Base-by-base conservation (phyloP, 2,329 filamentous ascomycete genomes). In the Talaromyces atroroseus region DNA sequence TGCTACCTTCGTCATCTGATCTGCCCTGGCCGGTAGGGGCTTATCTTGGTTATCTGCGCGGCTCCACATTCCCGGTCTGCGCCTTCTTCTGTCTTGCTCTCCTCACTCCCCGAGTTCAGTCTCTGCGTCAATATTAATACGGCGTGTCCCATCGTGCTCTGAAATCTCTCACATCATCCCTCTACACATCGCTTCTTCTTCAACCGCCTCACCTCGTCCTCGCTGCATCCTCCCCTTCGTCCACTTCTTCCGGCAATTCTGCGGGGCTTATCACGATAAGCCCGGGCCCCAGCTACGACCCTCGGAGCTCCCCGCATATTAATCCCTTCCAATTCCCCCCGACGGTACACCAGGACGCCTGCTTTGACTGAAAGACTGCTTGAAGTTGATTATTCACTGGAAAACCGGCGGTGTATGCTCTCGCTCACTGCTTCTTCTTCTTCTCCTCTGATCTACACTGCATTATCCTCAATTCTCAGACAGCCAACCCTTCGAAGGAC, bases 181-280 rank as follows among this genome's bases (percentile, higher is more conserved):
- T 52, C 42, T 48, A 23, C 48, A 26, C 20, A 40, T 49, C 29
- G 11, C 21, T n/a, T 16, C 38, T 14, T 32, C n/a, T n/a, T 47
- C n/a, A 23, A 20, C 26, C 21, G 10, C n/a, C 20, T 51, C 23
- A 24, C 36, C 18, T 26, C 12, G 7, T 7, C 8, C 23, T 32
- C 6, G 24, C 44, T 4, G 24, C n/a, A n/a, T n/a, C 18, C 24
- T 47, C 14, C 23, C 12, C n/a, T 48, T 40, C 29, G 12, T 46
- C 14, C 32, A 23, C 26, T 29, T 21, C 11, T 44, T 42, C 36
- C 56, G 16, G 44, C 21, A 21, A 24, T 21, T 47, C 44, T 54
- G 56, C 46, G 56, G 56, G 56, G 56, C 51, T 58, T 58, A 58
- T 58, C 56, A 48, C 45, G 56, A 58, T 58, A 58, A 58, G 55